Evolutionary conservation across 192 early-diverging fungal species (phyloP), one percentile per base, ranked within the genome.

Genomic region (Podila epigama): DNA sequence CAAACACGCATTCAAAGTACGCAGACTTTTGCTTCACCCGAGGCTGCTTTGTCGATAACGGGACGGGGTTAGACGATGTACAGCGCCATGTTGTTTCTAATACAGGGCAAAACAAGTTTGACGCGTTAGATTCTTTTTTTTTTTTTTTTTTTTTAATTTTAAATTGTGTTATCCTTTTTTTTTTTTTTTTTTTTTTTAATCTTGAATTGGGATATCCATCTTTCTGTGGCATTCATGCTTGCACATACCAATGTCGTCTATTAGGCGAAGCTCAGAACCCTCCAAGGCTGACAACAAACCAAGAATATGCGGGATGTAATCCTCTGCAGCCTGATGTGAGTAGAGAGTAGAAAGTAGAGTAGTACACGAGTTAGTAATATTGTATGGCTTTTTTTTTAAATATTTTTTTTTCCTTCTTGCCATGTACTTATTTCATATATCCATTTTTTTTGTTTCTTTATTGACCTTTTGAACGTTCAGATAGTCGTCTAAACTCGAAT

Each of bases 31-130:
- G 83, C 25, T 66, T 68, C 11, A 88, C 65, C 13, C 82, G 80
- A 18, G 85, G 83, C 59, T 85, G 80, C 58, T 83, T 82, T 36
- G 72, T 59, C 1, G 79, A 75, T 25, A 83, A 70, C 1, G 82
- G 69, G n/a, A 82, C 70, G 36, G 73, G 66, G 36, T 79, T 82
- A 52, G 81, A 83, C 5, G 87, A 48, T 13, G 85, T 82, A 7
- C 84, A 88, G 5, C 85, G 82, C 87, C 87, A 88, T 69, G 83
- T 83, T n/a, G 84, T 84, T 62, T 84, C 86, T 87, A 29, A 4
- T 12, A 18, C 0, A 10, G 16, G 9, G 40, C 8, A 16, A 16
- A 41, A 41, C 9, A 53, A 32, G 51, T 28, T 22, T 44, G 16
- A 3, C 16, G 5, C 2, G 40, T 22, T 13, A 48, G 29, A 42